Base-by-base conservation (phyloP, 257 asterid genomes). In the Coffea canephora region DNA sequence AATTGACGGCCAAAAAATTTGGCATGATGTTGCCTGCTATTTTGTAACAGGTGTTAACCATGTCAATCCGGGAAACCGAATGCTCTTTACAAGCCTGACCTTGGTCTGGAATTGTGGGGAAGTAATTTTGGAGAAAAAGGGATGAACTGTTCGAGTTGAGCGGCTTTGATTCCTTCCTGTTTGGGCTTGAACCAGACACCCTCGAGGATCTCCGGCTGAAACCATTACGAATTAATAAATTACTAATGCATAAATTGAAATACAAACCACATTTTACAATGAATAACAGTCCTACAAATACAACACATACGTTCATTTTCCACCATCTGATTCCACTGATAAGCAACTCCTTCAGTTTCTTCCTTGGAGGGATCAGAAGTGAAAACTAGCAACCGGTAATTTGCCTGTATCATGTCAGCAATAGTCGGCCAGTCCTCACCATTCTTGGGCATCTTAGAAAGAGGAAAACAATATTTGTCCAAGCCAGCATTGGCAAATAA, bases 191-290 rank as follows among this genome's bases (percentile, higher is more conserved):
- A 57, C 92, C 89, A 81, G 92, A 88, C 48, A 62, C 85, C 80
- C 89, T 55, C 99, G 98, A 1, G 93, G 93, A 85, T 95, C 98
- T 80, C 99, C 98, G 81, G 97, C 98, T 95, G 97, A 86, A 87
- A 86, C 80, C 79, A 57, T 18, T 45, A 89, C 77, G 85, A 66
- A 59, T 27, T 27, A 27, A 0, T 27, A 27, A 27, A 27, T 27
- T 27, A 27, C 31, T 27, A 0, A 27, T 27, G 31, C 31, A 27
- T 27, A 27, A 27, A 27, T 27, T 27, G 31, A 27, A 27, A 27
- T 27, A 27, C 0, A 27, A 27, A 27, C 31, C 31, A 27, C 31
- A 27, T 27, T 27, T 27, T 27, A 27, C 31, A 27, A 27, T 27
- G 31, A 27, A 27, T 27, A 27, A 27, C 0, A 27, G 31, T 27